Evolutionary conservation across 73 alveolate genomes (phyloP), one percentile per base, ranked within the genome.

Genomic region (Breviolum minutum): DNA sequence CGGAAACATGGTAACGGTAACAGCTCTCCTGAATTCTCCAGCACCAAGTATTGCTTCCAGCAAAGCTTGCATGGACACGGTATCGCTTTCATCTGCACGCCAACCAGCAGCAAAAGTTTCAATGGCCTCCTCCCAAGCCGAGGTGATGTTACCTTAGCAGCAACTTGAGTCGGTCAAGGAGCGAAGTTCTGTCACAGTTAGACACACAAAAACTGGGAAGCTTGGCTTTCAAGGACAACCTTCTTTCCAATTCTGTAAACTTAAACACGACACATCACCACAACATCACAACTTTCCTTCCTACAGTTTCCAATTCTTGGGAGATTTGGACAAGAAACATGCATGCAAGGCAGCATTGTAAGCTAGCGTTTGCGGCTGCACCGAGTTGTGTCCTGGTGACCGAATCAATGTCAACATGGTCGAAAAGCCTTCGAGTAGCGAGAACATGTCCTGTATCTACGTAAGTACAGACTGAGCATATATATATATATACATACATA

Each of bases 331-430:
- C 91, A 14, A 82, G 91, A 54, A 19, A 19, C 91, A 82, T 19
- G 91, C 91, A 60, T 82, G 91, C 69, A 82, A 24, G 71, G 73
- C 91, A 82, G 91, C 91, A 19, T 48, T 82, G 74, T 26, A 5
- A 8, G 91, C 91, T 13, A 82, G 74, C 74, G 24, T 60, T 24
- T 24, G 74, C 12, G 91, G 91, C 74, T 54, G 91, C 69, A 82
- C 91, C 17, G 26, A 82, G 74, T 48, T 61, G 48, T n/a, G 48
- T 79, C 87, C 87, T 79, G 66, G 48, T 40, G 54, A 40, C 54
- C 54, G 54, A 40, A 40, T 40, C 54, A 40, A 40, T 40, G 54
- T 40, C 54, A 40, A 40, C 54, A 40, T 40, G 0, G 54, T 40
- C 54, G 54, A 40, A 40, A 40, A 40, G 54, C 54, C 54, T 40